phyloP scores from a whole-genome alignment of 345 rosid genomes.

The Linum lewisii region DNA sequence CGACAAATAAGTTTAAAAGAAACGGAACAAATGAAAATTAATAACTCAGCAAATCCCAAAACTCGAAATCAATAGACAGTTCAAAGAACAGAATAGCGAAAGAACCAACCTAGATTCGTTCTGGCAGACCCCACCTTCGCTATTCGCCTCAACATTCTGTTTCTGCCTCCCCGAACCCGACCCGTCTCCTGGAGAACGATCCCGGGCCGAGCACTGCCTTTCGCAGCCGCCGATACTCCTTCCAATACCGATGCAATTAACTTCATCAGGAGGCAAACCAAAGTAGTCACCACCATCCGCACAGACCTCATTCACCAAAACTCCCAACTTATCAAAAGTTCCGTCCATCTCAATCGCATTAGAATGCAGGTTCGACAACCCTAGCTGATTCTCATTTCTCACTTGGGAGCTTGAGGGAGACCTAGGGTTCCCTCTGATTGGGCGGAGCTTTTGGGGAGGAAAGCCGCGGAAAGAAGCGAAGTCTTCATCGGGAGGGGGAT shows the following conservation, averaged over 20 bases:
- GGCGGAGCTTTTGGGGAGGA: slow-evolving; percentile 59
- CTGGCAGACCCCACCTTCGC: background rate
- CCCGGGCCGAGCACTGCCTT: background rate
- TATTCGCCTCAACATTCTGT: background rate
- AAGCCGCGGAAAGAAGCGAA: slow-evolving; percentile 9
- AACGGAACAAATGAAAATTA: background rate
- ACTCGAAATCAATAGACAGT: background rate
- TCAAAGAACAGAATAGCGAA: background rate
- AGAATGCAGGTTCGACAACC: background rate
- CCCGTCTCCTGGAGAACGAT: slow-evolving; percentile 1
- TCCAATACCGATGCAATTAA: slow-evolving; percentile 16
- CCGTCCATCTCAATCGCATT: slow-evolving; percentile 21
- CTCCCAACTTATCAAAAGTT: slow-evolving; percentile 22
- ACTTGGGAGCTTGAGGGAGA: slow-evolving; percentile 16
- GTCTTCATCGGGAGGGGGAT: slow-evolving; percentile 7
- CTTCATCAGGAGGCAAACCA: slow-evolving; percentile 16
- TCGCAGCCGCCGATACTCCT: slow-evolving; percentile 1
- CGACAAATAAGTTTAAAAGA: too few species aligned
- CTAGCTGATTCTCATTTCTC: background rate
- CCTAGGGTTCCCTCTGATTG: slow-evolving; percentile 39
- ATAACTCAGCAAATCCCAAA: background rate
- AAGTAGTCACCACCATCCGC: slow-evolving; percentile 20
- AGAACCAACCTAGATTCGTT: slow-evolving; percentile 13
- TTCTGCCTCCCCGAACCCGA: background rate
- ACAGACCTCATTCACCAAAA: slow-evolving; percentile 23